Conservation (phyloP, 2,329 filamentous ascomycete genomes). For the Diaporthe capsici region DNA sequence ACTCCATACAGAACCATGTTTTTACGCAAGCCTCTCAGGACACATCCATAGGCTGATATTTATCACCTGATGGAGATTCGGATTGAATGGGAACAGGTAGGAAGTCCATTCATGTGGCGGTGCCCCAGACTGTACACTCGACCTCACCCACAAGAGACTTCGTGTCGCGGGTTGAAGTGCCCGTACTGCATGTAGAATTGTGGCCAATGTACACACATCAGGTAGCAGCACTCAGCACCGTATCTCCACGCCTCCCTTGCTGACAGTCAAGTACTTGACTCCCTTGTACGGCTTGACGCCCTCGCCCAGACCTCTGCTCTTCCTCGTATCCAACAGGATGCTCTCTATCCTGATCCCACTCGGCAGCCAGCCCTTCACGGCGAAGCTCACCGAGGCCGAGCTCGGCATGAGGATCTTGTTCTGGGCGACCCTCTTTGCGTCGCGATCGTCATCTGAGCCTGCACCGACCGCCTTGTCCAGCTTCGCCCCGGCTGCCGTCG, state of each 20-base stretch:
- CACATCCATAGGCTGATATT: neutral
- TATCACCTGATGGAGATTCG: neutral
- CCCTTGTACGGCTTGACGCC: conserved; percentile 96
- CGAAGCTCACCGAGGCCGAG: conserved; percentile 80
- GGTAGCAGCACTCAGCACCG: conserved; percentile 61
- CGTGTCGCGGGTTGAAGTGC: no score
- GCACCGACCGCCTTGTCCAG: conserved; percentile 50
- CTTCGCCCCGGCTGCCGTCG: conserved; percentile 53
- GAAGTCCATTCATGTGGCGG: no score
- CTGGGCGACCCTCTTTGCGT: conserved; percentile 72
- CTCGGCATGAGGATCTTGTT: conserved; percentile 86
- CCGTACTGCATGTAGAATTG: neutral
- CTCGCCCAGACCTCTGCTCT: conserved; percentile 87
- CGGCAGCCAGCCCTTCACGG: conserved; percentile 77
- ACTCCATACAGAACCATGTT: neutral
- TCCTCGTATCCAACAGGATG: conserved; percentile 79
- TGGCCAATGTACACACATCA: neutral
- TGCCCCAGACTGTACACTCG: no score
- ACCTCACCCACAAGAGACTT: no score
- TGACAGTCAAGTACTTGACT: conserved; percentile 93
- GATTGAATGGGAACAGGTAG: no score
- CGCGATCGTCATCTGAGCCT: conserved; percentile 59
- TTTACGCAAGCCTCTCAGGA: neutral
- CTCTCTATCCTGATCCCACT: conserved; percentile 78
- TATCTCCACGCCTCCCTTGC: conserved; percentile 75